Evolutionary conservation across 2,329 filamentous ascomycete genomes (phyloP), one percentile per base, ranked within the genome.

Genomic region (Aspergillus pseudoviridinutans): DNA sequence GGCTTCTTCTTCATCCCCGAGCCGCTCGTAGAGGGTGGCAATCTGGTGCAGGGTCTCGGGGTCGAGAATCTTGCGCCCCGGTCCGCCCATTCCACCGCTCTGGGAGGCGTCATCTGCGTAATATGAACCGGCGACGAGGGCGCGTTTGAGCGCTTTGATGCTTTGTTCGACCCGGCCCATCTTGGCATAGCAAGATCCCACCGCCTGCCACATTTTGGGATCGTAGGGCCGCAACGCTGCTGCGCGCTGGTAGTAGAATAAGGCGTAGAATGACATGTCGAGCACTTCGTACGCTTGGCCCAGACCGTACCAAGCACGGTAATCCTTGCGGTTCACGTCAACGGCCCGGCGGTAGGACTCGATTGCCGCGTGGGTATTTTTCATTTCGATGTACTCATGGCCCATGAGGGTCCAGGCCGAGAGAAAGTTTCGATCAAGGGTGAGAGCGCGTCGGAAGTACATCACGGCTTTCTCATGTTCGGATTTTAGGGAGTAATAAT

Each of bases 371-470:
- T 99, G 94, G 0, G 93, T 97, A 71, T 99, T 99, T 71, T 97
- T 99, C 76, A 99, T 87, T 74, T 99, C 94, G 54, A 97, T 92
- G 66, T 97, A 99, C 73, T 99, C 94, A 74, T 99, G 94, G 1
- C 94, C 94, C 93, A 99, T 97, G 1, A 99, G 81, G 0, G 94
- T 99, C 94, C 94, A 99, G 1, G 94, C 94, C 0, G 92, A 95
- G 17, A 97, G 82, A 71, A 94, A 99, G 27, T 87, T 88, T 9
- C 93, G 87, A 71, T 99, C 94, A 0, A 99, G 81, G 0, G 91
- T 95, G 22, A 99, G 78, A 0, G 94, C 94, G 24, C 94, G 88
- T 3, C 94, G 89, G 79, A 99, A 99, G 75, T 97, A 97, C 77
- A 97, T 92, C 54, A 99, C 92, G 0, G 94, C 93, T 71, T 99